Conservation (phyloP, 2,329 filamentous ascomycete species). For the Paecilomyces formosus region DNA sequence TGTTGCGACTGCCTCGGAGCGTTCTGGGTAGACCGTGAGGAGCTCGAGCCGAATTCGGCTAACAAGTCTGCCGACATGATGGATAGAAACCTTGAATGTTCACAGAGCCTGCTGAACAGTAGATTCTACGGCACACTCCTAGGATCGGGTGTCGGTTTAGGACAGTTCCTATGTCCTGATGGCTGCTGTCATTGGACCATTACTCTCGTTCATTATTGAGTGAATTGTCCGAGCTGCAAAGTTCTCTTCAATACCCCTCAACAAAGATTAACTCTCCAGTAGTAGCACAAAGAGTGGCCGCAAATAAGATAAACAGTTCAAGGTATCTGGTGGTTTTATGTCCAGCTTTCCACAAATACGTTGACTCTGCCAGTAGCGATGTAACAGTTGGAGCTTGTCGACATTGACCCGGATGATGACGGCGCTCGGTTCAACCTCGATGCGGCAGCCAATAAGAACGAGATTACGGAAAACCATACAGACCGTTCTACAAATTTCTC, state of each 20-base stretch:
- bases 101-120: not conserved
- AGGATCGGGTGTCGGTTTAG: not conserved
- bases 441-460: not conserved
- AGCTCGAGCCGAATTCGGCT: conserved; percentile 40
- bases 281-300: not conserved
- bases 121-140: not conserved
- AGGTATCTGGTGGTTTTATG: not conserved
- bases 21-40: conserved; percentile 10
- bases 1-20: not conserved
- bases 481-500: not conserved
- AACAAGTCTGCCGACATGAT: conserved; percentile 49
- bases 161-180: not conserved
- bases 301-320: not conserved
- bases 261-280: not conserved
- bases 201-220: not conserved
- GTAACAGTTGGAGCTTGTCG: not conserved
- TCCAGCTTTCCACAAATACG: not conserved
- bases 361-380: not conserved
- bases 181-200: not conserved
- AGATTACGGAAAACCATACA: not conserved
- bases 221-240: not conserved
- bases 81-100: not conserved
- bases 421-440: not conserved
- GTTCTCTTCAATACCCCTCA: not conserved
- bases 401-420: not conserved